A percentile compares a stretch with the other conserved stretches of the same genome.
These are phyloP conservation scores for Phanerochaete sordida DNA, from an alignment of 768 basidiomycete genomes.

Conservation along the genomic window DNA sequence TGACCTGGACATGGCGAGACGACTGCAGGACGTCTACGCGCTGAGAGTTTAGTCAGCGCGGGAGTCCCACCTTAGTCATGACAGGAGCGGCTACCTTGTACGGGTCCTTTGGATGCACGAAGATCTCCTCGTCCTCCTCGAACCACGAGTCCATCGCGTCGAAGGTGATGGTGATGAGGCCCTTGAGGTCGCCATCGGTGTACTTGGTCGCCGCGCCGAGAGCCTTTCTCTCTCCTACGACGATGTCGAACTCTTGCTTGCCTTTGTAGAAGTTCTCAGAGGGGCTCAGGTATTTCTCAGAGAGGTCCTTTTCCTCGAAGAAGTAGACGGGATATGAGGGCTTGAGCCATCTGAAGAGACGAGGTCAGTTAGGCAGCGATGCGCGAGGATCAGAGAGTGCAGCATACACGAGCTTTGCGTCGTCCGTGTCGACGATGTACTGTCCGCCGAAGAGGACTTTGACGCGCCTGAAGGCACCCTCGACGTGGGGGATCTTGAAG, in stretches of 20 bases:
- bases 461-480: conserved; percentile 47
- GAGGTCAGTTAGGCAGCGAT: not conserved
- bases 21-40: conserved; percentile 59
- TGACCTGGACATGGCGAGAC: conserved; percentile 57
- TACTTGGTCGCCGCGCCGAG: conserved; percentile 36
- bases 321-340: conserved; percentile 52
- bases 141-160: conserved; percentile 59
- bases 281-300: conserved; percentile 35
- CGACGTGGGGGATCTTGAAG: conserved; percentile 43
- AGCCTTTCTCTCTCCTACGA: conserved; percentile 37
- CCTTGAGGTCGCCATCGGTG: conserved; percentile 36
- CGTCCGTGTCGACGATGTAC: conserved; percentile 51
- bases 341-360: conserved; percentile 47
- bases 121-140: conserved; percentile 64
- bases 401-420: conserved; percentile 57
- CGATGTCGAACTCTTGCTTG: conserved; percentile 42
- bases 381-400: not conserved
- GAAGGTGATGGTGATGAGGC: conserved; percentile 48
- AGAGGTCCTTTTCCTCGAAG: conserved; percentile 45
- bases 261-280: conserved; percentile 23
- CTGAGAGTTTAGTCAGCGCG: too few species aligned
- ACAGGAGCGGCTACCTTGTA: conserved; percentile 49
- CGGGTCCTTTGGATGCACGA: conserved; percentile 61
- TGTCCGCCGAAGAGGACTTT: conserved; percentile 50
- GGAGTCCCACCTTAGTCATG: too few species aligned